Conservation (phyloP, 257 asterid species). For the Knoxia roxburghii region DNA sequence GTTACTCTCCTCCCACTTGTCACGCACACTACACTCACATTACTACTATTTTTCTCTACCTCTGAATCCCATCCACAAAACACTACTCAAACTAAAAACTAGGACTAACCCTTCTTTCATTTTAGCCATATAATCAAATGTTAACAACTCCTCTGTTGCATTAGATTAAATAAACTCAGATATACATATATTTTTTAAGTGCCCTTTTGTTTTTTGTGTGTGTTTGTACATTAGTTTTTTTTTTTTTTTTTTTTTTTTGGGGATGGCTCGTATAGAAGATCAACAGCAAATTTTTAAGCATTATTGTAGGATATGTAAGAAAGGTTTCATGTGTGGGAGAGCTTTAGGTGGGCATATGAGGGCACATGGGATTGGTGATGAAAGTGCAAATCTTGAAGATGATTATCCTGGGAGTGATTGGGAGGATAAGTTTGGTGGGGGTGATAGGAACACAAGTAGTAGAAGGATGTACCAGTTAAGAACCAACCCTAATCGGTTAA, state of each 20-base stretch:
- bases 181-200: not conserved
- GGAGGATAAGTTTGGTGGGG: slow-evolving; percentile 55
- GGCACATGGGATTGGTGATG: slow-evolving; percentile 88
- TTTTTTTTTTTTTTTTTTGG: slow-evolving; percentile 2
- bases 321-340: slow-evolving; percentile 90
- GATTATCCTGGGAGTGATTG: slow-evolving; percentile 65
- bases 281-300: slow-evolving; percentile 58
- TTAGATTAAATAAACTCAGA: no score
- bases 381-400: slow-evolving; percentile 41
- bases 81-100: slow-evolving; percentile 54
- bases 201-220: not conserved
- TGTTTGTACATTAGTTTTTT: not conserved
- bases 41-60: slow-evolving; percentile 59
- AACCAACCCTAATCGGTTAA: slow-evolving; percentile 75
- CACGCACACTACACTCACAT: slow-evolving; percentile 41
- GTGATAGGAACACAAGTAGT: slow-evolving; percentile 23
- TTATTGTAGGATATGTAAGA: slow-evolving; percentile 85
- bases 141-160: no score
- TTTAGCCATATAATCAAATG: slow-evolving; percentile 41
- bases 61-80: slow-evolving; percentile 35
- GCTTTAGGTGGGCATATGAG: slow-evolving; percentile 98
- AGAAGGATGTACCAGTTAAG: slow-evolving; percentile 73
- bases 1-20: slow-evolving; percentile 59
- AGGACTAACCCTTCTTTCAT: slow-evolving; percentile 36
- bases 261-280: slow-evolving; percentile 43